phyloP scores from a whole-genome alignment of 495 filamentous ascomycete genomes.

The Penicillium nucicola region DNA sequence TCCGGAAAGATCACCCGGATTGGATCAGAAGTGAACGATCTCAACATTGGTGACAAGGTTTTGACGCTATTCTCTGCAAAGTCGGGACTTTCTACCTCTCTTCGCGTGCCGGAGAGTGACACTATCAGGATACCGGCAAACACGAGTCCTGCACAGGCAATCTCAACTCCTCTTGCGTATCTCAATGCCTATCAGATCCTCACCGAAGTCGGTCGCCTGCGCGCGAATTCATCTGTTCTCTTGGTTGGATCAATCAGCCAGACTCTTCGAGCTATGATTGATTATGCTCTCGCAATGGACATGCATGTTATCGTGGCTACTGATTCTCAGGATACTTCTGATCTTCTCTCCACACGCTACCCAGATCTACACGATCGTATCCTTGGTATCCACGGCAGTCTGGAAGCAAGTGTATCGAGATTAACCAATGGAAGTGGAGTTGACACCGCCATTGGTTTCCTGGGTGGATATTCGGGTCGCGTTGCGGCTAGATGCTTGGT shows the following conservation, averaged over 20 bases:
- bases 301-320: constrained; percentile 17
- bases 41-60: constrained; percentile 17
- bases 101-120: constrained; percentile 11
- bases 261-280: constrained; percentile 17
- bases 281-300: constrained; percentile 11
- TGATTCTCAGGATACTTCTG: constrained; percentile 7
- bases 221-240: constrained; percentile 11
- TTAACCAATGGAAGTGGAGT: constrained; percentile 18
- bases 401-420: constrained; percentile 13
- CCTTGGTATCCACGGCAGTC: constrained; percentile 8
- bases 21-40: constrained; percentile 13
- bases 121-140: constrained; percentile 13
- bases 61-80: constrained; percentile 7
- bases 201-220: constrained; percentile 10
- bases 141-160: constrained; percentile 3
- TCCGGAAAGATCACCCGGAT: constrained; percentile 13
- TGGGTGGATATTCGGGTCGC: constrained; percentile 16
- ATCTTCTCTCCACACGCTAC: constrained; percentile 8
- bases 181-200: constrained; percentile 14
- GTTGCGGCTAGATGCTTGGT: constrained; percentile 18
- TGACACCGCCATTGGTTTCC: constrained; percentile 12
- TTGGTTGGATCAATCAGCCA: constrained; percentile 15
- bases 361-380: constrained; percentile 8
- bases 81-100: constrained; percentile 8
- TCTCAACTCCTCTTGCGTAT: constrained; percentile 19